A percentile compares a stretch with the other conserved stretches of the same genome.
Conservation (phyloP, 2,329 filamentous ascomycete genomes). For the Allantophomopsis lycopodina region DNA sequence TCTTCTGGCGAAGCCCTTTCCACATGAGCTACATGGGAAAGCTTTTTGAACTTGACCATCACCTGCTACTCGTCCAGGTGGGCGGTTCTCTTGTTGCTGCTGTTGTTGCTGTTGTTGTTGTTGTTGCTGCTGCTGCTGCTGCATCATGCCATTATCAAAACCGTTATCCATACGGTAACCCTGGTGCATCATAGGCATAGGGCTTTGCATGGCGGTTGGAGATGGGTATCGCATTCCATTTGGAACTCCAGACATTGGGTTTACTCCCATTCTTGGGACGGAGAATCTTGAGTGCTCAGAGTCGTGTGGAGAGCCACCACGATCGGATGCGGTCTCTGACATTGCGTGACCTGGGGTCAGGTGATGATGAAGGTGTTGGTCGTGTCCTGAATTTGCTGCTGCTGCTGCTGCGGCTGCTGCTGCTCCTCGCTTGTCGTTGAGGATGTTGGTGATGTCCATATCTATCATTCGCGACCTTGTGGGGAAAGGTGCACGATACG, state of each 20-base stretch:
- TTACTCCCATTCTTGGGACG: conserved; percentile 14
- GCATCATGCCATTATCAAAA: conserved; percentile 16
- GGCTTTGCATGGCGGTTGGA: conserved; percentile 18
- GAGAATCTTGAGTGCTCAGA: conserved; percentile 20
- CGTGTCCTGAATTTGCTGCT: conserved; percentile 11
- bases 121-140: conserved; percentile 9
- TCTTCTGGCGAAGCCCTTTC: conserved; percentile 81
- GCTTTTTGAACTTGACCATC: conserved; percentile 38
- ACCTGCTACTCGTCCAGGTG: conserved; percentile 6
- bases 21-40: conserved; percentile 80
- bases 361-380: conserved; percentile 18
- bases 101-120: conserved; percentile 2
- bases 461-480: conserved; percentile 2
- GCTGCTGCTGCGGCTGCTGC: conserved; percentile 14
- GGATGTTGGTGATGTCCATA: conserved; percentile 22
- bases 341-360: conserved; percentile 17
- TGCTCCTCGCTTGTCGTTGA: conserved; percentile 19
- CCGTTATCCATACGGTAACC: conserved; percentile 14
- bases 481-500: not conserved
- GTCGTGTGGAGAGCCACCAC: conserved; percentile 19
- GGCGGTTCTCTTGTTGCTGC: conserved; percentile 10
- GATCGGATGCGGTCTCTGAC: conserved; percentile 19
- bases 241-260: conserved; percentile 14
- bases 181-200: conserved; percentile 17
- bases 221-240: conserved; percentile 19